These are phyloP conservation scores for Trypanosoma vivax DNA, from an alignment of 208 protist species.

Conservation along the genomic window DNA sequence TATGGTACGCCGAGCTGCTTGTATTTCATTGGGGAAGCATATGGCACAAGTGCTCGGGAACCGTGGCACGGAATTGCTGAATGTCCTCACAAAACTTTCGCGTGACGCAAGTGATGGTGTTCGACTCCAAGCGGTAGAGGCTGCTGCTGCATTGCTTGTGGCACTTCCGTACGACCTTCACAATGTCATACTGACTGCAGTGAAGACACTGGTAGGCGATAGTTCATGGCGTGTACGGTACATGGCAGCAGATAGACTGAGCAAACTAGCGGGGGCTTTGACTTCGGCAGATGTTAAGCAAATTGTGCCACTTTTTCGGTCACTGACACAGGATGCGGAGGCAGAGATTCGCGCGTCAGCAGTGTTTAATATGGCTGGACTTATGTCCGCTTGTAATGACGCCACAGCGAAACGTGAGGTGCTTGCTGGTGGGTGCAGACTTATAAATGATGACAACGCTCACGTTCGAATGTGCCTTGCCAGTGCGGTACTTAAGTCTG, in stretches of 20 bases:
- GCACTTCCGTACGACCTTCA: slow-evolving; percentile 79
- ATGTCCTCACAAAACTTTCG: slow-evolving; percentile 82
- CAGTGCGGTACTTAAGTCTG: slow-evolving; percentile 71
- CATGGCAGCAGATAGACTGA: slow-evolving; percentile 95
- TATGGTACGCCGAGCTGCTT: slow-evolving; percentile 95
- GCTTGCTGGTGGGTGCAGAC: slow-evolving; percentile 61
- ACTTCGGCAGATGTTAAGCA: slow-evolving; percentile 59
- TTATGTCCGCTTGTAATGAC: slow-evolving; percentile 56
- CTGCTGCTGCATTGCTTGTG: slow-evolving; percentile 80
- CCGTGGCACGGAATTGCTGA: slow-evolving; percentile 80
- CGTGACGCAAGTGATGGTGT: slow-evolving; percentile 96
- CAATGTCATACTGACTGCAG: slow-evolving; percentile 65
- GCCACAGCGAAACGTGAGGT: slow-evolving; percentile 55
- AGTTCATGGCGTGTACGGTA: slow-evolving; percentile 97
- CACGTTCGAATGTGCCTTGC: slow-evolving; percentile 86
- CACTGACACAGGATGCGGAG: slow-evolving; percentile 75
- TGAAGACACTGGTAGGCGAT: slow-evolving; percentile 81
- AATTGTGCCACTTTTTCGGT: slow-evolving; percentile 61
- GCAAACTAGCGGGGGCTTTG: slow-evolving; percentile 51
- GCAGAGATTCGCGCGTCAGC: slow-evolving; percentile 82
- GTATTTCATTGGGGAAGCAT: slow-evolving; percentile 85
- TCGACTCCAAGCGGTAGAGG: slow-evolving; percentile 93
- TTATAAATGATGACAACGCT: slow-evolving; percentile 57
- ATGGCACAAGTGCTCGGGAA: slow-evolving; percentile 59
- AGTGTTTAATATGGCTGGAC: slow-evolving; percentile 74